Base-by-base conservation (phyloP, 768 basidiomycete genomes). In the Rhizopogon rudus region DNA sequence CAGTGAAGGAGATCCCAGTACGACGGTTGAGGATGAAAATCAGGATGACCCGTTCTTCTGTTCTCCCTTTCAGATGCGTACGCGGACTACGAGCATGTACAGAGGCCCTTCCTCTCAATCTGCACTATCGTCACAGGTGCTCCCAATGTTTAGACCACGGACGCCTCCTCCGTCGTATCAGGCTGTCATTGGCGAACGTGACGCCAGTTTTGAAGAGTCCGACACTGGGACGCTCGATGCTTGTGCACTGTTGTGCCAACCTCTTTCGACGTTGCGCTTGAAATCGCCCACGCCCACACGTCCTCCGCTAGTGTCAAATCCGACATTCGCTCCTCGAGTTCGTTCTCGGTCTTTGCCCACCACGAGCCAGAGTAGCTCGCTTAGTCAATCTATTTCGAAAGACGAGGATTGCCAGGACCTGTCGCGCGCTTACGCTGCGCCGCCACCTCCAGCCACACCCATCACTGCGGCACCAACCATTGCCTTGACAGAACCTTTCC, bases 1-100 rank as follows among this genome's bases (percentile, higher is more conserved):
- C 25, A 28, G 16, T n/a, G 16, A 55, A 42, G 29, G 37, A 31
- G 45, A 25, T 39, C 44, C 39, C 17, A 22, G 41, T 4, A 56
- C 52, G 1, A 57, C 17, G 4, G 25, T 25, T 25, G 52, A 50
- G n/a, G 28, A 52, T 12, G 62, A 62, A 8, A 55, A 43, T 9
- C 57, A 62, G 16, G 67, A 65, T 12, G 68, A 65, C 52, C 61
- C 63, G 17, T 66, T 70, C 51, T 63, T 42, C 20, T 57, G 59
- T 45, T 63, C 41, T 28, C 65, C 66, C 3, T 56, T 57, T 16
- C 54, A 46, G 33, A 52, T 57, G 7, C 70, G 68, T n/a, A 51
- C 57, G 51, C 68, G 70, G 35, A 70, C 68, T 16, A 60, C 55
- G 25, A 70, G 68, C 45, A 71, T 71, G 63, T 61, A 65, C 39